phyloP scores from a whole-genome alignment of 192 early-diverging fungal species.

The Dispira parvispora region DNA sequence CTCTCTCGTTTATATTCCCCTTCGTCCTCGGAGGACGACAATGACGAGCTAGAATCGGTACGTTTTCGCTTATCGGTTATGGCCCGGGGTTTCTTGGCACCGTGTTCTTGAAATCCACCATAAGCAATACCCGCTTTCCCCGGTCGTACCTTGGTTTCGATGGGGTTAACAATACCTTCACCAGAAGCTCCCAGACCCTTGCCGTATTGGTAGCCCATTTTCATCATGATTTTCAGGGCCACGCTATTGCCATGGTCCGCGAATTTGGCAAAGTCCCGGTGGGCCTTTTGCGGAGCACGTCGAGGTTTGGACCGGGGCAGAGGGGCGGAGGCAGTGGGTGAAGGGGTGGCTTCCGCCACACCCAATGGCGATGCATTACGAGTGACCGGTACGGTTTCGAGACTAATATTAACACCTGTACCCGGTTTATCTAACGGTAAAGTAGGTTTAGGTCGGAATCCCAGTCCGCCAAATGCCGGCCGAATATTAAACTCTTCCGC shows the following conservation, averaged over 20 bases:
- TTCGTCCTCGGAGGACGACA: not conserved
- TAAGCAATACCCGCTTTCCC: slow-evolving; percentile 66
- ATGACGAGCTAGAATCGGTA: not conserved
- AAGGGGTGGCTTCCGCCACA: no score
- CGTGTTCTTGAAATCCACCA: slow-evolving; percentile 31
- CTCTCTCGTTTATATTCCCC: not conserved
- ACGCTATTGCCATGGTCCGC: slow-evolving; percentile 55
- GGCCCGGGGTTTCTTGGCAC: no score
- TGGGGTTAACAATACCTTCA: slow-evolving; percentile 75
- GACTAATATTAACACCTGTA: no score
- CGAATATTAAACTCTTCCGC: no score
- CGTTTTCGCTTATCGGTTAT: not conserved
- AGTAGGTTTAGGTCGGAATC: no score
- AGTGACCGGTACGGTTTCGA: no score
- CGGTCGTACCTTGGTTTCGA: slow-evolving; percentile 75
- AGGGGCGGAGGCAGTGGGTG: no score
- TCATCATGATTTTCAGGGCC: slow-evolving; percentile 67
- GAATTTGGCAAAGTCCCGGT: slow-evolving; percentile 67
- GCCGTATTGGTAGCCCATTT: slow-evolving; percentile 81
- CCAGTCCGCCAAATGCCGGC: no score
- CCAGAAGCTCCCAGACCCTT: slow-evolving; percentile 79
- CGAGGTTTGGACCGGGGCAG: no score
- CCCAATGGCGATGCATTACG: no score
- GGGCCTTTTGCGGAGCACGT: not conserved
- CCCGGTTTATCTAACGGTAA: no score